phyloP scores from a whole-genome alignment of 75 land plant genomes.

The Pinus tabuliformis region DNA sequence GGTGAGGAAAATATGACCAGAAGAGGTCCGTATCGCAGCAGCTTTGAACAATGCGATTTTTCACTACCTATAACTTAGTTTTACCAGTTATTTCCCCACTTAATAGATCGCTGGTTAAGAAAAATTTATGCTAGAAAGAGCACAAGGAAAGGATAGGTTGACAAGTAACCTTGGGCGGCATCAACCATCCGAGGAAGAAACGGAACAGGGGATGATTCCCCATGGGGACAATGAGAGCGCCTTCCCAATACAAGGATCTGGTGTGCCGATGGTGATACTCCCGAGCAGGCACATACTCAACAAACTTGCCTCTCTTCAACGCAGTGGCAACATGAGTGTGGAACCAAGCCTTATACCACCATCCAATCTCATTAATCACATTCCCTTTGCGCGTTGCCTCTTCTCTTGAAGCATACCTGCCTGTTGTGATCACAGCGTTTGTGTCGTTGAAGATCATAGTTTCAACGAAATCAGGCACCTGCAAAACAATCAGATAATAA shows the following conservation, averaged over 20 bases:
- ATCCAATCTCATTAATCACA: conserved; percentile 25
- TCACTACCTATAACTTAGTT: too few species aligned
- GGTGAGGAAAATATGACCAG: too few species aligned
- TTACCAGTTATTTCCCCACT: too few species aligned
- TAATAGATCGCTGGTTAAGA: background rate
- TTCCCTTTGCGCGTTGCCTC: conserved; percentile 30
- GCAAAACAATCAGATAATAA: background rate
- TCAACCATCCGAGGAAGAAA: conserved; percentile 34
- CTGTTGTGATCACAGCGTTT: conserved; percentile 35
- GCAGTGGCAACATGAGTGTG: conserved; percentile 22
- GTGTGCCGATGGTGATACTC: conserved; percentile 36
- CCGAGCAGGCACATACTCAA: conserved; percentile 26
- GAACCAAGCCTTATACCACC: conserved; percentile 42
- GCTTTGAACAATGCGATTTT: too few species aligned
- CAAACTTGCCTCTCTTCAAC: conserved; percentile 20
- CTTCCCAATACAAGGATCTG: conserved; percentile 37
- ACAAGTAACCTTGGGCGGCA: conserved; percentile 30
- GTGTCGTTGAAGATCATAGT: conserved; percentile 16
- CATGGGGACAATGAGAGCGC: conserved; percentile 30
- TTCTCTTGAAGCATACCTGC: conserved; percentile 20
- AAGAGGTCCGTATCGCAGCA: too few species aligned
- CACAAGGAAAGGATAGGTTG: too few species aligned
- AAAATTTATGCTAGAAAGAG: too few species aligned
- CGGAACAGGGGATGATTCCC: conserved; percentile 33
- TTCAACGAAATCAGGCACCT: conserved; percentile 39